Conservation (phyloP, 2,329 filamentous ascomycete species). For the Exophiala calicioides region DNA sequence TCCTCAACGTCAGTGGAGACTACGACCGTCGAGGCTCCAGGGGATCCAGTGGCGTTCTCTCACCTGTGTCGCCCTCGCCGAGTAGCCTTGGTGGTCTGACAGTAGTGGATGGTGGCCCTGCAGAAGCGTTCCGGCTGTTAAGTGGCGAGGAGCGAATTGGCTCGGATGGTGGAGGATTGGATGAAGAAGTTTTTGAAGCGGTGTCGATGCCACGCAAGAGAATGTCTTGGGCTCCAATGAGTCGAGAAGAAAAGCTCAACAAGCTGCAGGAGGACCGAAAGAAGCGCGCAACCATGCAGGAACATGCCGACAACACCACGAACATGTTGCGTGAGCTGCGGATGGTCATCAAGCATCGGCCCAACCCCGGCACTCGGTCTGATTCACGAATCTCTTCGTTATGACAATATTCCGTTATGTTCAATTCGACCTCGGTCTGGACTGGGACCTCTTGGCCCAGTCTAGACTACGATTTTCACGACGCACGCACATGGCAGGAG, state of each 20-base stretch:
- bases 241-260: conserved; percentile 80
- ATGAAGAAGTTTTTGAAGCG: conserved; percentile 87
- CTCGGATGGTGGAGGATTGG: conserved; percentile 48
- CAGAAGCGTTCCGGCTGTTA: conserved; percentile 73
- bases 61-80: conserved; percentile 48
- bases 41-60: conserved; percentile 27
- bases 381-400: conserved; percentile 48
- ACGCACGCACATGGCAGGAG: conserved; percentile 16
- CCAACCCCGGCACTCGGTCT: conserved; percentile 38
- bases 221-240: conserved; percentile 57
- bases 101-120: conserved; percentile 57
- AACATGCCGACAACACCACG: conserved; percentile 76
- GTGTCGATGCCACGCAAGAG: conserved; percentile 74
- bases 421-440: conserved; percentile 1
- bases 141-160: conserved; percentile 63
- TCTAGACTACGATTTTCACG: conserved; percentile 7
- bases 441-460: too few species aligned
- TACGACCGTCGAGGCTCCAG: conserved; percentile 37
- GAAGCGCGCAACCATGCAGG: conserved; percentile 68
- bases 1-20: conserved; percentile 67
- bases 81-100: conserved; percentile 48
- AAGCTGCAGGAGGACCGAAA: conserved; percentile 87
- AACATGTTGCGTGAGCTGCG: conserved; percentile 93
- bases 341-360: conserved; percentile 72
- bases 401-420: conserved; percentile 29